Evolutionary conservation across 495 filamentous ascomycete genomes (phyloP), one percentile per base, ranked within the genome.

Genomic region (Platismatia glauca): DNA sequence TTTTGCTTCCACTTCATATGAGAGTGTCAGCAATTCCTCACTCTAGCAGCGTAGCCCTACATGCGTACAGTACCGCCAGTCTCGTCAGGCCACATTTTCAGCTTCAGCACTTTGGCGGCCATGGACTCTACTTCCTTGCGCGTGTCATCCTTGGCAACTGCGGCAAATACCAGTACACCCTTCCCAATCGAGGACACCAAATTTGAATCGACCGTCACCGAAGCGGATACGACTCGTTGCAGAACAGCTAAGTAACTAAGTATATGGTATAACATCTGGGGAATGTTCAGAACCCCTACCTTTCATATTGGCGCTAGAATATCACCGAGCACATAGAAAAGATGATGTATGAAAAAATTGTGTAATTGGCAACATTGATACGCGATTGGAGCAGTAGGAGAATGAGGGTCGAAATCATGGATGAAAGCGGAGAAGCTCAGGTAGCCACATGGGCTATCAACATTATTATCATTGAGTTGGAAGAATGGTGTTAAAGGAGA

Each of bases 181-280:
- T 86, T 89, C 46, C 89, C 89, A 68, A 99, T 97, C 1, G 84
- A 85, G 2, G 95, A 97, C 11, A 99, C 84, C 38, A 96, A 73
- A 69, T 95, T 79, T 62, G 87, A 86, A 71, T 97, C 92, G n/a
- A 99, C 91, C 13, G 90, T 95, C 69, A 99, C 95, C n/a, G 95
- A 96, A 60, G 95, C 95, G 24, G 94, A 97, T 58, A 93, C 86
- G 61, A 97, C 95, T 61, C 95, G 81, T 75, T 99, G 95, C 35
- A 99, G 81, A 63, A 99, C 90, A 55, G 91, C 94, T 98, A 70
- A 44, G 11, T 9, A 16, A 20, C 16, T 56, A 48, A 44, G 66
- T 41, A 64, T 44, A 66, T 60, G 62, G 44, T 48, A 55, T n/a
- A 60, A 37, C 7, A 7, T 53, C 55, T 18, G 29, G 16, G 31